Evolutionary conservation across 2,329 filamentous ascomycete genomes (phyloP).

Genomic region (Geosmithia putterillii): DNA sequence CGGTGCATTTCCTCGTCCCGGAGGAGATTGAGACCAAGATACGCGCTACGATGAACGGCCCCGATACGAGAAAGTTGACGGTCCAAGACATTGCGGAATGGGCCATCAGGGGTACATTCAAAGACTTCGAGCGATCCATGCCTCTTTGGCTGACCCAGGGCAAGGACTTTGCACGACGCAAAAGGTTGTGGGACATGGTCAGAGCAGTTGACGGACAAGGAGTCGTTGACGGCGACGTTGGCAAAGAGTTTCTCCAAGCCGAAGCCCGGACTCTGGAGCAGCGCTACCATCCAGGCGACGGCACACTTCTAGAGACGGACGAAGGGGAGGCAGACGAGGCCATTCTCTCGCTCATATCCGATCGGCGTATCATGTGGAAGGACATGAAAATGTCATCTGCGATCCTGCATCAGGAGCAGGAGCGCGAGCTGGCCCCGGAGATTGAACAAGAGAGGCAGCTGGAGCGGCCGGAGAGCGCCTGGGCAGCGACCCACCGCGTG

Average conservation of each 20-base stretch:
- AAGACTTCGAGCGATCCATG: constrained; percentile 33
- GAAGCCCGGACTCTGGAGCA: constrained; percentile 30
- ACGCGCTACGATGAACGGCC: neutral
- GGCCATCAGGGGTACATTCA: constrained; percentile 44
- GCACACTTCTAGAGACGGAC: too few species aligned
- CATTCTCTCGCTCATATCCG: constrained; percentile 10
- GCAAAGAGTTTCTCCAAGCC: constrained; percentile 1
- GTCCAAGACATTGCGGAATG: constrained; percentile 44
- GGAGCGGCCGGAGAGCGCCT: constrained; percentile 28
- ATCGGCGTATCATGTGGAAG: neutral
- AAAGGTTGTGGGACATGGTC: constrained; percentile 16
- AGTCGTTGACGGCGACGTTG: neutral
- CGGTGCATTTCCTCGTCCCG: constrained; percentile 46
- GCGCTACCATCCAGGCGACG: too few species aligned
- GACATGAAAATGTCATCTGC: neutral
- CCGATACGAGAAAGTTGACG: constrained; percentile 7
- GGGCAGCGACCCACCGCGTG: constrained; percentile 28
- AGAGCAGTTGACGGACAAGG: neutral
- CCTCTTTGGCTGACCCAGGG: constrained; percentile 52
- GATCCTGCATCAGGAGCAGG: constrained; percentile 49
- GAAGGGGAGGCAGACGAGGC: too few species aligned
- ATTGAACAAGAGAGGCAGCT: constrained; percentile 44
- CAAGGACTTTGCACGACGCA: constrained; percentile 29
- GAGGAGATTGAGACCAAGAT: constrained; percentile 48
- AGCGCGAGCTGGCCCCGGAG: constrained; percentile 52